Evolutionary conservation across 2,329 filamentous ascomycete species (phyloP), one percentile per base, ranked within the genome.

Genomic region (Aspergillus sp.): DNA sequence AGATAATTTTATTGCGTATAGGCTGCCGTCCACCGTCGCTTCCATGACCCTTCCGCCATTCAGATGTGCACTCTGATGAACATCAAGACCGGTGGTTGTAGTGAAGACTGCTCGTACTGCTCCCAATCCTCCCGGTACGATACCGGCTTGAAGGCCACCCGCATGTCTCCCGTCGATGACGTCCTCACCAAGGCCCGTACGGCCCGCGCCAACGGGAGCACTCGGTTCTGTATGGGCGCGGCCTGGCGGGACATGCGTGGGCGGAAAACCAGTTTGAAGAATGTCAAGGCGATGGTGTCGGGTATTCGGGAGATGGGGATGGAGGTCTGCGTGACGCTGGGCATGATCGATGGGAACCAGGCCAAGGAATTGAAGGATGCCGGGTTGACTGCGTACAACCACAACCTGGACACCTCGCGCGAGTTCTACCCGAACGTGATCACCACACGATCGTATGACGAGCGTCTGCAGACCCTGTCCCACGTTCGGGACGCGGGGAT

Each of bases 51-150:
- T 5, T 76, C 82, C 41, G 83, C 87, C 29, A 87, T 95, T 52
- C 89, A 95, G 69, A 85, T 94, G 69, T 95, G 89, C 73, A 95
- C 89, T 0, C 76, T 95, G 48, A 94, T 94, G 86, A 94, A 94
- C 75, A 95, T 95, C 74, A 95, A 95, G 66, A 94, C 88, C 6
- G 89, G 89, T 46, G 89, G 89, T 42, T 95, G 89, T 70, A 88
- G 81, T 57, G 89, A 94, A 67, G 89, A 95, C 69, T 95, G 89
- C 72, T 88, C 85, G 27, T 95, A 95, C 79, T 94, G 88, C 67
- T 86, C 88, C 2, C 88, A 94, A 68, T 90, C 88, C 4, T 88
- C 86, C 4, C 83, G 86, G 28, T 85, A 94, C 76, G 69, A 75
- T 56, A 82, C 89, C 3, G 87, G 88, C 5, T 77, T 94, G 30